These are phyloP conservation scores for Bruguiera hainesii DNA, from an alignment of 441 rosid species.

Conservation along the genomic window DNA sequence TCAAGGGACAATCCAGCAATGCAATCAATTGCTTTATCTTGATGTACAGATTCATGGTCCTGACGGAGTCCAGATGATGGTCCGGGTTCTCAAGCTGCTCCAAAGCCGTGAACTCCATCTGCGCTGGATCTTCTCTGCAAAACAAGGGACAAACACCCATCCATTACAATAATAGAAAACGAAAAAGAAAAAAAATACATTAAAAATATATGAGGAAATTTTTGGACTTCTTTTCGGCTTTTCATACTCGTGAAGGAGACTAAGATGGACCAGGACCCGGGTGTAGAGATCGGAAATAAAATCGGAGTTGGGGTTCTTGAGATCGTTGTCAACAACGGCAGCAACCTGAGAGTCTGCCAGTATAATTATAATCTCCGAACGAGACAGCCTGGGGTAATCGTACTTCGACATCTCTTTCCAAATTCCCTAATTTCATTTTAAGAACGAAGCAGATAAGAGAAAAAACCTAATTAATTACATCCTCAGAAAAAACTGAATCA, in stretches of 20 bases:
- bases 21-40: slow-evolving; percentile 45
- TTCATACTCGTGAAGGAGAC: slow-evolving; percentile 51
- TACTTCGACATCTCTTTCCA: slow-evolving; percentile 50
- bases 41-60: slow-evolving; percentile 39
- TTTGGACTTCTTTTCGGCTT: no score
- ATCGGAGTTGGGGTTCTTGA: slow-evolving; percentile 51
- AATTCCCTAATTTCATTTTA: no score
- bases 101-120: slow-evolving; percentile 61
- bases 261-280: slow-evolving; percentile 64
- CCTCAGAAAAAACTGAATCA: no score
- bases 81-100: slow-evolving; percentile 90
- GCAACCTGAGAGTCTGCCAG: slow-evolving; percentile 60
- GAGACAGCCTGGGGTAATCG: slow-evolving; percentile 60
- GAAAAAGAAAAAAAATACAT: background rate
- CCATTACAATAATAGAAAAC: background rate
- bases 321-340: slow-evolving; percentile 46
- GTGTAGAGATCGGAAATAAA: slow-evolving; percentile 58
- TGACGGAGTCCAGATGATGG: slow-evolving; percentile 46
- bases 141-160: background rate
- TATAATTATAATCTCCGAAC: slow-evolving; percentile 50
- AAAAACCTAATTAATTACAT: no score
- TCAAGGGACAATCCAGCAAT: slow-evolving; percentile 46
- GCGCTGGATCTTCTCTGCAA: slow-evolving; percentile 66
- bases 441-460: no score
- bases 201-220: background rate